Percentiles rank a stretch among this genome's conserved stretches.
Evolutionary conservation across 2,329 filamentous ascomycete genomes (phyloP).

Genomic region (Cladophialophora chaetospira): DNA sequence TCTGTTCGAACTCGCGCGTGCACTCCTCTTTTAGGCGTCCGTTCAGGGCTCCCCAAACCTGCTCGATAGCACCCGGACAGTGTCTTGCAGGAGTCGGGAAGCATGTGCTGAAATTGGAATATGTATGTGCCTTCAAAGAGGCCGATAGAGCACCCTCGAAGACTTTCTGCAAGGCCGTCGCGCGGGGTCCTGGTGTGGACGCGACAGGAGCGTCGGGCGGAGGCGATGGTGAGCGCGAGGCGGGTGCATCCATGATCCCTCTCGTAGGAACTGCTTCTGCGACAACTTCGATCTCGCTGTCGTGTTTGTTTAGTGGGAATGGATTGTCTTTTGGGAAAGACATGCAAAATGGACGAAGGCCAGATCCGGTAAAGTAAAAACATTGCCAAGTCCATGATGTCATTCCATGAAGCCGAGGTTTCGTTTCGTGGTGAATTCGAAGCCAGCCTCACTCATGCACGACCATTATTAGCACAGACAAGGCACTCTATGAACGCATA

Average conservation of each 20-base stretch:
- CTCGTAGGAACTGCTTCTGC: background rate
- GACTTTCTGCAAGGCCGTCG: constrained; percentile 60
- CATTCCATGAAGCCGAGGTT: too few species aligned
- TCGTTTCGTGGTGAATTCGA: too few species aligned
- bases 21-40: constrained; percentile 60
- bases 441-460: background rate
- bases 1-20: constrained; percentile 62
- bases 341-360: background rate
- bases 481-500: too few species aligned
- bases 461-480: background rate
- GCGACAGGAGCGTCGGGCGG: constrained; percentile 56
- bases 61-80: constrained; percentile 58
- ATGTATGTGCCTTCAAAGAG: constrained; percentile 62
- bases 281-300: too few species aligned
- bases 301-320: too few species aligned
- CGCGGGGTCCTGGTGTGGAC: constrained; percentile 60
- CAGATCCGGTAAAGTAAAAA: constrained; percentile 5
- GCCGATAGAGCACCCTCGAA: constrained; percentile 62
- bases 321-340: background rate
- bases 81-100: constrained; percentile 64
- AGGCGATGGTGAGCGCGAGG: constrained; percentile 51
- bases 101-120: constrained; percentile 63
- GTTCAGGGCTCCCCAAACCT: constrained; percentile 61
- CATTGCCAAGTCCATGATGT: constrained; percentile 10
- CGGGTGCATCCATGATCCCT: constrained; percentile 20